Percentiles rank a stretch among this genome's conserved stretches.
Evolutionary conservation across 2,329 filamentous ascomycete genomes (phyloP).

Genomic region (Balansia obtecta): DNA sequence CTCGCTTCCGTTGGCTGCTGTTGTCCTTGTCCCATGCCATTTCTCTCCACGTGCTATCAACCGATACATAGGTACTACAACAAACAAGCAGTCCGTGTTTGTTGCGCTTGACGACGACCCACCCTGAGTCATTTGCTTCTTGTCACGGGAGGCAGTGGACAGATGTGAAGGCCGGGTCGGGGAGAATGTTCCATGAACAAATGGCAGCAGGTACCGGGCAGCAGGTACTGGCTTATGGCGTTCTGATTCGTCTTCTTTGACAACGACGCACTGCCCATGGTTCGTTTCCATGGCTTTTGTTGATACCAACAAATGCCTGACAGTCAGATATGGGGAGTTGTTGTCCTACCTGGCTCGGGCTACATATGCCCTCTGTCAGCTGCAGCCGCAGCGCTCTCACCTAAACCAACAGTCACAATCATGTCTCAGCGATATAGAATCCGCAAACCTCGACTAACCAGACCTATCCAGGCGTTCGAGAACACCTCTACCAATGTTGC

Average conservation of each 20-base stretch:
- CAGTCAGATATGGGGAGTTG: background rate
- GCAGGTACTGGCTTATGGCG: no score
- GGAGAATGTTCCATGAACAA: no score
- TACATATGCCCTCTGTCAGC: background rate
- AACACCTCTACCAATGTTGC: slow-evolving; percentile 98
- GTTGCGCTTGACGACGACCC: background rate
- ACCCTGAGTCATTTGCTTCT: background rate
- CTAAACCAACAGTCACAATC: background rate
- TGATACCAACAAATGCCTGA: no score
- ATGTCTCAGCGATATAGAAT: background rate
- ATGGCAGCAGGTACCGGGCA: no score
- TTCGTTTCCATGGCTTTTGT: no score
- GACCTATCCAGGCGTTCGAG: slow-evolving; percentile 69
- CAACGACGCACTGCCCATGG: background rate
- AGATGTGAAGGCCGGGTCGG: no score
- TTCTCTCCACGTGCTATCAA: background rate
- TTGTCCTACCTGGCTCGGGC: background rate
- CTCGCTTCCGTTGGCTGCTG: background rate
- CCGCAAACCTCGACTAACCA: slow-evolving; percentile 14
- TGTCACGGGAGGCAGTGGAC: background rate
- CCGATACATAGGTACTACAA: background rate
- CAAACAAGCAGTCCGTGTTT: background rate
- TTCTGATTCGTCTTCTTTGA: background rate
- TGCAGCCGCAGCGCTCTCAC: background rate
- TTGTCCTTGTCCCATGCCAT: background rate